phyloP scores from a whole-genome alignment of 2,329 filamentous ascomycete genomes.

The Hymenoscyphus infarciens region DNA sequence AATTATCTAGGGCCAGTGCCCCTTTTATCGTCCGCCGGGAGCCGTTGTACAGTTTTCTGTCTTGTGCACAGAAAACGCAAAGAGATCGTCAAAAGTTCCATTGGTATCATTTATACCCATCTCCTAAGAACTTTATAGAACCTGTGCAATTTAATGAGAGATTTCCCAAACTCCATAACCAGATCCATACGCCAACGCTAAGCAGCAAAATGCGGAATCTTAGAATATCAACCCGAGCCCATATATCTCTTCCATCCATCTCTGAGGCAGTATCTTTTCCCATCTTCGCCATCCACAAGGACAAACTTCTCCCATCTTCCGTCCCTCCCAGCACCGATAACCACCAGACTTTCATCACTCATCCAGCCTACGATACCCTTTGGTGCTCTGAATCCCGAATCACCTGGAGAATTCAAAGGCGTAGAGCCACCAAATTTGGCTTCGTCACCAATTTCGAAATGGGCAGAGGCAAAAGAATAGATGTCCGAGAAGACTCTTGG shows the following conservation, averaged over 20 bases:
- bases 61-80: not conserved
- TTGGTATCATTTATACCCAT: not conserved
- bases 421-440: constrained; percentile 58
- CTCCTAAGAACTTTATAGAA: not conserved
- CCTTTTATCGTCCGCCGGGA: not conserved
- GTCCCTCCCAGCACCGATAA: constrained; percentile 75
- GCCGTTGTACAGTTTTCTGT: not conserved
- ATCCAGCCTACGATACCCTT: constrained; percentile 88
- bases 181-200: constrained; percentile 26
- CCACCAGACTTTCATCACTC: constrained; percentile 67
- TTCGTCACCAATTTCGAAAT: constrained; percentile 83
- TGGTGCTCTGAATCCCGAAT: constrained; percentile 49
- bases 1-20: too few relatives aligned
- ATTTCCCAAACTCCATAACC: not conserved
- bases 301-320: constrained; percentile 86
- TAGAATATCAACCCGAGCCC: constrained; percentile 35
- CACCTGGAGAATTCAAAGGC: constrained; percentile 45
- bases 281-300: constrained; percentile 64
- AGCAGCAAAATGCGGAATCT: constrained; percentile 13
- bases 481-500: constrained; percentile 85
- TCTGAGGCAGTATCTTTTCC: constrained; percentile 61
- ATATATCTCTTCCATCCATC: constrained; percentile 84
- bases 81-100: not conserved
- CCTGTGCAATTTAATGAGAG: not conserved
- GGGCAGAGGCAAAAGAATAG: constrained; percentile 77